phyloP scores from a whole-genome alignment of 2,329 filamentous ascomycete species.

The Aspergillus tubingensis region DNA sequence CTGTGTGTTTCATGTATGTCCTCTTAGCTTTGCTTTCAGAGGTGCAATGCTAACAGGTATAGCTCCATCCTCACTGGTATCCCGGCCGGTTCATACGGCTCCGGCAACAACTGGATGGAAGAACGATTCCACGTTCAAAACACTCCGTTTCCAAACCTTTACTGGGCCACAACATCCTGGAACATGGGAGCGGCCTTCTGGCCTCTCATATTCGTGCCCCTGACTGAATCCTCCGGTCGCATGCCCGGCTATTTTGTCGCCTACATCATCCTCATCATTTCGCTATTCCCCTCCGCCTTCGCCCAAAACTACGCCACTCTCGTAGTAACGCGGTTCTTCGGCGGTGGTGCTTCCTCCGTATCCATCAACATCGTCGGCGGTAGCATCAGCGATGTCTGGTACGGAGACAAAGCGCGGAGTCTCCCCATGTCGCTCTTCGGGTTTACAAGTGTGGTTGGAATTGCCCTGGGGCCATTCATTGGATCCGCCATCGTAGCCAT shows the following conservation, averaged over 20 bases:
- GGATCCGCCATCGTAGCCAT: conserved; percentile 43
- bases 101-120: conserved; percentile 35
- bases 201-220: conserved; percentile 39
- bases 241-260: conserved; percentile 48
- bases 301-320: conserved; percentile 50
- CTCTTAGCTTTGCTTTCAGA: too few species aligned
- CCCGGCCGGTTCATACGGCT: conserved; percentile 45
- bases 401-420: conserved; percentile 41
- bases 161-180: conserved; percentile 39
- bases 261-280: conserved; percentile 45
- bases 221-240: conserved; percentile 47
- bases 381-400: conserved; percentile 42
- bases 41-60: background rate
- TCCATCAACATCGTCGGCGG: conserved; percentile 45
- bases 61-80: conserved; percentile 46
- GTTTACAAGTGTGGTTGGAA: conserved; percentile 46
- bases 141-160: conserved; percentile 35
- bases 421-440: conserved; percentile 49
- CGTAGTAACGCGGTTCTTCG: conserved; percentile 48
- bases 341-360: conserved; percentile 47
- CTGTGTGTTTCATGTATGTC: conserved; percentile 46
- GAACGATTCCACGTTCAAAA: conserved; percentile 36
- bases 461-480: conserved; percentile 49
- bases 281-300: conserved; percentile 46
- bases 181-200: conserved; percentile 44